Evolutionary conservation across 306 rosid species (phyloP).

Genomic region (Trichosanthes cucumerina): DNA sequence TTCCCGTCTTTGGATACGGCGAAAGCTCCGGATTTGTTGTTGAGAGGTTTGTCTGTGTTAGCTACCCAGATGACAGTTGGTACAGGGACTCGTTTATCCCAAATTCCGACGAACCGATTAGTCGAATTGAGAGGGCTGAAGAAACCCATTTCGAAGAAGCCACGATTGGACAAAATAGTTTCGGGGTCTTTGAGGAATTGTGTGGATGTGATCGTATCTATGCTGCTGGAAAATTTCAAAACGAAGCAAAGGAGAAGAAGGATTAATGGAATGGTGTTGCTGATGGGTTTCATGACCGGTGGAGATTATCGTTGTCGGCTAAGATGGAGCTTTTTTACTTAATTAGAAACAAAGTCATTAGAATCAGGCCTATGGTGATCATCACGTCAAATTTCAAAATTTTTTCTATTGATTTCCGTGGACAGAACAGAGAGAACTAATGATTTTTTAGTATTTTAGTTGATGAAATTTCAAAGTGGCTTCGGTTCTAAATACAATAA

Average conservation of each 20-base stretch:
- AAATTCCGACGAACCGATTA: constrained; percentile 13
- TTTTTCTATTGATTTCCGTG: background rate
- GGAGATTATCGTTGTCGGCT: background rate
- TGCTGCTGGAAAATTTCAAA: background rate
- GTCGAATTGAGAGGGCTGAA: constrained; percentile 3
- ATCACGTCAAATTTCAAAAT: background rate
- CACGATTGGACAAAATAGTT: constrained; percentile 1
- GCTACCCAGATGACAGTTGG: constrained; percentile 8
- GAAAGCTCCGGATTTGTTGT: constrained; percentile 9
- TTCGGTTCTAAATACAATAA: background rate
- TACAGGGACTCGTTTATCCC: background rate
- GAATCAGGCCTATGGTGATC: background rate
- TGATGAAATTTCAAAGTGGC: background rate
- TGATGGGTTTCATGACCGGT: background rate
- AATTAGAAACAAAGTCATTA: background rate
- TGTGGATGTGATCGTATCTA: background rate
- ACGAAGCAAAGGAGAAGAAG: background rate
- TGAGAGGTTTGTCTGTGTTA: constrained; percentile 7
- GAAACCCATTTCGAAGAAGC: constrained; percentile 21
- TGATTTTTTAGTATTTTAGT: background rate
- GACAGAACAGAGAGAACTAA: background rate
- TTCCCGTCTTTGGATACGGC: constrained; percentile 7
- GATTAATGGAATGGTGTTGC: background rate
- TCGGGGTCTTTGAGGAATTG: background rate
- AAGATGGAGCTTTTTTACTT: background rate